Conservation (phyloP, 768 basidiomycete genomes). For the Tulasnella sp. region DNA sequence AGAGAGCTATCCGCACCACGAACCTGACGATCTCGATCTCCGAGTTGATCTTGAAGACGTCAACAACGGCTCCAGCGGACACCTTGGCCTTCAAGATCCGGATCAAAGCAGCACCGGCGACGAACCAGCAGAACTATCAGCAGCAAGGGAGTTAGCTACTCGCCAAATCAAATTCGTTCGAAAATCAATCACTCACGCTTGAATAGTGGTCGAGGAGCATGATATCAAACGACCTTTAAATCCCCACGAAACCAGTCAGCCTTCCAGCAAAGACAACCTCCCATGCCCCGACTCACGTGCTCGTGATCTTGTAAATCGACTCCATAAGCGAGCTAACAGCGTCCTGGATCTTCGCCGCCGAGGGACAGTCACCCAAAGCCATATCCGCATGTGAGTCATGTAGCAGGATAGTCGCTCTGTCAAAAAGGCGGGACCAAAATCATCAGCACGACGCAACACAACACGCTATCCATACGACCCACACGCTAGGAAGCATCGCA, state of each 20-base stretch:
- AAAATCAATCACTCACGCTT: too few species aligned
- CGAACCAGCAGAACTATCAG: constrained; percentile 3
- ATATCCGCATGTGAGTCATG: background rate
- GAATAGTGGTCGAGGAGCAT: background rate
- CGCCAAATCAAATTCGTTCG: too few species aligned
- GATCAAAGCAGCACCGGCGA: background rate
- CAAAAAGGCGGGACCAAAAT: too few species aligned
- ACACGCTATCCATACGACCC: background rate
- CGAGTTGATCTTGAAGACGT: constrained; percentile 5
- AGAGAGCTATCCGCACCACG: background rate
- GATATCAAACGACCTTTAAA: background rate
- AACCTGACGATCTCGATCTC: constrained; percentile 8
- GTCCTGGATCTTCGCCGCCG: background rate
- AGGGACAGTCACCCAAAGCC: background rate
- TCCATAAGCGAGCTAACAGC: background rate
- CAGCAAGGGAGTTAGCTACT: too few species aligned
- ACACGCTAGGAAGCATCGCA: constrained; percentile 22
- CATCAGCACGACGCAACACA: background rate
- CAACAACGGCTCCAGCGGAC: background rate
- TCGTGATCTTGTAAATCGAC: background rate
- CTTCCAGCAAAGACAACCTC: too few species aligned
- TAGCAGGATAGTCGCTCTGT: background rate
- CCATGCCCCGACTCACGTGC: too few species aligned
- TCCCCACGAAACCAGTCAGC: too few species aligned
- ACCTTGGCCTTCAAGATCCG: background rate